Base-by-base conservation (phyloP, 1,139 yeast species). In the Saccharomyces hybrid region DNA sequence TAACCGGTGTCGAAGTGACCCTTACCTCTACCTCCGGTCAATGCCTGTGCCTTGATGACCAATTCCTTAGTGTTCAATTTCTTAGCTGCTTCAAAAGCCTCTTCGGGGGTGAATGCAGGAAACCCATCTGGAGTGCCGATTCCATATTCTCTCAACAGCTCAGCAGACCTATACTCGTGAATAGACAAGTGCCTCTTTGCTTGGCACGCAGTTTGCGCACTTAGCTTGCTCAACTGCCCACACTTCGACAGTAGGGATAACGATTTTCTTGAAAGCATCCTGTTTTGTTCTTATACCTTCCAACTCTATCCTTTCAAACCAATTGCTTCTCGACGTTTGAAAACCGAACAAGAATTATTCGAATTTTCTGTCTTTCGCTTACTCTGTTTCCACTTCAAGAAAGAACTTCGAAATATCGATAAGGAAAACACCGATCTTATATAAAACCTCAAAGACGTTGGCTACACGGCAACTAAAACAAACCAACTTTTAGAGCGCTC, bases 1-100 rank as follows among this genome's bases (percentile, higher is more conserved):
- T 89, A 83, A 51, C 99, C 99, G 66, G 84, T 84, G 76, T 90
- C 97, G 65, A 93, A 91, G 75, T 88, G 91, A 61, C 99, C 99
- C 75, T 93, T 93, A 77, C 99, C 99, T 76, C 99, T 86, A 71
- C 99, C 99, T 77, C 99, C 99, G 58, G 99, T 91, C 69, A 95
- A 81, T 53, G 96, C 98, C 78, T 93, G 99, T 58, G 99, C 99
- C 80, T 93, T 93, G 73, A 93, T 82, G 62, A 93, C 98, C 76
- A 93, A 78, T 65, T 89, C 96, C 66, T 51, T 50, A 12, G 29
- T 48, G 16, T 83, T 83, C 74, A 68, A 75, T 68, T 65, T 78
- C 72, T 81, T 77, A 63, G 98, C 98, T 56, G 86, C 84, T 57
- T 84, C 79, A 70, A 73, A 88, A 51, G 99, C 98, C 61, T 87